These are phyloP conservation scores for Coemansia sp. DNA, from an alignment of 192 early-diverging fungal genomes.

Conservation along the genomic window DNA sequence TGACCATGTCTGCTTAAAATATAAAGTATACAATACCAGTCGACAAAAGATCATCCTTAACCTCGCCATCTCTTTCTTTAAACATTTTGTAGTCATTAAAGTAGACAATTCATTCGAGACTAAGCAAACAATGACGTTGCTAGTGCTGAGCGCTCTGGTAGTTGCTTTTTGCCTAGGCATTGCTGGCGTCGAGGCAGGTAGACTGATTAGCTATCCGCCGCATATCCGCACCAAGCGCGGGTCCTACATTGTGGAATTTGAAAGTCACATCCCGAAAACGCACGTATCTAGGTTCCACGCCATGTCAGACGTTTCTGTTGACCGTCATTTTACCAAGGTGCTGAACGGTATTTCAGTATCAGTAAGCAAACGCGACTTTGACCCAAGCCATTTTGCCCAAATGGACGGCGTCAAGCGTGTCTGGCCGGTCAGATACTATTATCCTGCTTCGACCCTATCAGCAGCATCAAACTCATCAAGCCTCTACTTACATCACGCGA, in stretches of 20 bases:
- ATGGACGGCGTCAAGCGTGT: conserved; percentile 31
- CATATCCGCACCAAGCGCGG: conserved; percentile 14
- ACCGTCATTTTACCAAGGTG: conserved; percentile 13
- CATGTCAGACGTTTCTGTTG: conserved; percentile 13
- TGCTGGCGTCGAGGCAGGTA: conserved; percentile 1
- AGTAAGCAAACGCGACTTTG: not conserved
- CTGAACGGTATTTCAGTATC: conserved; percentile 30
- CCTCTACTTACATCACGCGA: conserved; percentile 44
- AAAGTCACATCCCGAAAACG: conserved; percentile 3
- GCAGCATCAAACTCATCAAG: not conserved
- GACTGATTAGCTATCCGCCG: conserved; percentile 11
- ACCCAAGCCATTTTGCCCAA: conserved; percentile 15
- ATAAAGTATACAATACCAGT: not conserved
- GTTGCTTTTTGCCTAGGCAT: not conserved
- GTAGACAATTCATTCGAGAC: no score
- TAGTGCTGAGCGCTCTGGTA: conserved; percentile 5
- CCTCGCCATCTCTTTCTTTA: no score
- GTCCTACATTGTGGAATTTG: conserved; percentile 38
- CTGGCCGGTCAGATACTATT: conserved; percentile 23
- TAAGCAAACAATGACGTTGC: not conserved
- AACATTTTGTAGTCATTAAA: no score
- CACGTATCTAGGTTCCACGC: conserved; percentile 12
- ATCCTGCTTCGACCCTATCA: not conserved
- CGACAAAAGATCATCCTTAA: no score
- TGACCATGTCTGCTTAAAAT: not conserved